Percentiles rank a stretch among this genome's conserved stretches.
Evolutionary conservation across 768 basidiomycete genomes (phyloP).

Genomic region (Phanerodontia chrysosporium): DNA sequence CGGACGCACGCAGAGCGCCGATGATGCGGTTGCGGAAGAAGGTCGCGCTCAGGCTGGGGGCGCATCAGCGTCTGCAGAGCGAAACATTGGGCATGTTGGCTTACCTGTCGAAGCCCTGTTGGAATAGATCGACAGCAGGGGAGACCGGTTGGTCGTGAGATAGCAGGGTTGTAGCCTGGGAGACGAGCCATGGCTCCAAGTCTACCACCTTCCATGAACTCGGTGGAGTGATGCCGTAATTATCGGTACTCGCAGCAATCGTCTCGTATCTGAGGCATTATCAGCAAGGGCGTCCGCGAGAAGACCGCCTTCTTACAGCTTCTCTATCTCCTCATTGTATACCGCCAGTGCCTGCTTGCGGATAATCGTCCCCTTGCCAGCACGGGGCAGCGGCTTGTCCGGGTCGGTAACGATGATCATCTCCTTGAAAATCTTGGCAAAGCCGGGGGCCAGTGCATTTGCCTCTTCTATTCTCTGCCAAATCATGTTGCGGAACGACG

Average conservation of each 20-base stretch:
- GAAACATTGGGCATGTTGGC: background rate
- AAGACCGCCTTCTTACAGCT: constrained; percentile 3
- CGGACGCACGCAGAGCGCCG: background rate
- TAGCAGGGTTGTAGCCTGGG: constrained; percentile 10
- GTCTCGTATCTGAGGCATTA: constrained; percentile 10
- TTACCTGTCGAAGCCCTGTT: constrained; percentile 16
- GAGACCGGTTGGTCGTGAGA: constrained; percentile 3
- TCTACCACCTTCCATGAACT: constrained; percentile 6
- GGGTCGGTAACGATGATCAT: constrained; percentile 21
- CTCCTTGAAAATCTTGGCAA: constrained; percentile 25
- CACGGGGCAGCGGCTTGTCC: constrained; percentile 15
- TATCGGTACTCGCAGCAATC: constrained; percentile 10
- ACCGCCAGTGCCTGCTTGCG: constrained; percentile 9
- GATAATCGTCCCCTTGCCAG: constrained; percentile 17
- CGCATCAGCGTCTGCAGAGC: background rate
- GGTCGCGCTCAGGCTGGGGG: constrained; percentile 7
- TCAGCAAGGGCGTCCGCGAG: background rate
- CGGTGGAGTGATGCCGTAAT: constrained; percentile 10
- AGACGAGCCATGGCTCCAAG: constrained; percentile 10
- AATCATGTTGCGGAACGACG: constrained; percentile 23
- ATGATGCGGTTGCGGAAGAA: constrained; percentile 12
- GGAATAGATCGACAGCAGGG: constrained; percentile 6
- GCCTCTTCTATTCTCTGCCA: constrained; percentile 21
- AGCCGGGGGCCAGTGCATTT: constrained; percentile 17
- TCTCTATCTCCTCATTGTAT: constrained; percentile 14